Evolutionary conservation across 306 rosid genomes (phyloP), one percentile per base, ranked within the genome.

Genomic region (Sphenostylis stenocarpa): DNA sequence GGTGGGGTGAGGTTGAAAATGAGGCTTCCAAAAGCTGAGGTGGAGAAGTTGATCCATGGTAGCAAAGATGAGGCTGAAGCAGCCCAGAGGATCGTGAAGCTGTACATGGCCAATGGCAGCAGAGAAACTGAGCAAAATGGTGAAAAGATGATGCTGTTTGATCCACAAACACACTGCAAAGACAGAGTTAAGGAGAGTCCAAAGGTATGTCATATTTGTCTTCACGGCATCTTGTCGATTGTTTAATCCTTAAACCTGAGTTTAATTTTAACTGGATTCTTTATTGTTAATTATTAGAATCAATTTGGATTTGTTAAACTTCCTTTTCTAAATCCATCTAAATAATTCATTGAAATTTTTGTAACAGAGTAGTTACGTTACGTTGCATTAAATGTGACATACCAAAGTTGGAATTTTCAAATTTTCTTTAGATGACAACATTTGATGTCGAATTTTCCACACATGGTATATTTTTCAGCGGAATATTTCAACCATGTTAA

Each of bases 11-110:
- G 90, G 75, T 75, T 96, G 85, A 88, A 80, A 86, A 75, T 93
- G 89, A 87, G 82, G 86, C 89, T 96, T 66, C 99, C 94, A 1
- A 93, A 57, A 81, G 81, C 87, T 0, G 93, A 96, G 36, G 94
- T 96, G 6, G 98, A 93, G 93, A 93, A 66, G 84, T 61, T 93
- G 83, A 83, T 96, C 67, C 82, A 74, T 63, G 97, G 85, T 16
- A 76, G 96, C 61, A 88, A 72, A 77, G 88, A 92, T 77, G 88
- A 87, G 45, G 85, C 39, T 13, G 99, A 96, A 47, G 96, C 88
- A 0, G 93, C 93, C 2, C 84, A 89, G 83, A 93, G 68, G 88
- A 91, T 96, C 15, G 52, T 93, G 87, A 72, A 83, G 23, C 78
- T 91, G 3, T 96, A 82, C 73, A 76, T 83, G 88, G 82, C 84